phyloP scores from a whole-genome alignment of 495 filamentous ascomycete genomes.

The Bombardia bombarda region DNA sequence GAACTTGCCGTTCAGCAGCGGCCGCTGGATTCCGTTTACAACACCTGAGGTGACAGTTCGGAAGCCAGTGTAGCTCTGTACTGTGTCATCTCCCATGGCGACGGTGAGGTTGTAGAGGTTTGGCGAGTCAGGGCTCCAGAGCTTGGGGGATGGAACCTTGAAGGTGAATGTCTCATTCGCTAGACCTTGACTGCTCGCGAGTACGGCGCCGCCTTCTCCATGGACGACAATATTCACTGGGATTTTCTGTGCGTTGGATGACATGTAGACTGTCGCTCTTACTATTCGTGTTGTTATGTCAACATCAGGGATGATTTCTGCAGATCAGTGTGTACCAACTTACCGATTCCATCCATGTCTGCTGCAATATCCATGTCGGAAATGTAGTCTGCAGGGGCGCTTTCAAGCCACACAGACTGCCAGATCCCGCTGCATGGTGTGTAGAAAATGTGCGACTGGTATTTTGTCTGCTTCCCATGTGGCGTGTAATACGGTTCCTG shows the following conservation, averaged over 20 bases:
- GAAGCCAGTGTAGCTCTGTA: conserved; percentile 60
- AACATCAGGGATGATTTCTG: too few relatives aligned
- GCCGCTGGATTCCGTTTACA: conserved; percentile 51
- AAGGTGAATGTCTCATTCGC: neutral
- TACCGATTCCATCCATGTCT: conserved; percentile 53
- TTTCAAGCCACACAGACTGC: conserved; percentile 62
- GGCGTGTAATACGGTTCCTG: conserved; percentile 40
- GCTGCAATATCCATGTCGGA: conserved; percentile 46
- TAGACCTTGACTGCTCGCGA: neutral
- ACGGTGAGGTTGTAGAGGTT: conserved; percentile 56
- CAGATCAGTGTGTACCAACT: neutral
- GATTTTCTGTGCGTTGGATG: too few relatives aligned
- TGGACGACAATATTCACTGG: conserved; percentile 29
- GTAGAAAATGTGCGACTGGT: conserved; percentile 59
- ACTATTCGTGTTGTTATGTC: too few relatives aligned
- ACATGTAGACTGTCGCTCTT: too few relatives aligned
- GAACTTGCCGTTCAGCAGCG: conserved; percentile 56
- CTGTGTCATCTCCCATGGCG: conserved; percentile 43
- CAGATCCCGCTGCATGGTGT: conserved; percentile 62
- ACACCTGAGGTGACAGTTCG: conserved; percentile 47
- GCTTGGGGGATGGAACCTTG: conserved; percentile 21
- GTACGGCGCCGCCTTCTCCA: conserved; percentile 14
- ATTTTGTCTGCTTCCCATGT: conserved; percentile 54
- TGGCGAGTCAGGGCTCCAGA: conserved; percentile 56
- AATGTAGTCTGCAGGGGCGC: conserved; percentile 47